Evolutionary conservation across 805 yeast genomes (phyloP).

Genomic region (Kodamaea nitidulidarum): DNA sequence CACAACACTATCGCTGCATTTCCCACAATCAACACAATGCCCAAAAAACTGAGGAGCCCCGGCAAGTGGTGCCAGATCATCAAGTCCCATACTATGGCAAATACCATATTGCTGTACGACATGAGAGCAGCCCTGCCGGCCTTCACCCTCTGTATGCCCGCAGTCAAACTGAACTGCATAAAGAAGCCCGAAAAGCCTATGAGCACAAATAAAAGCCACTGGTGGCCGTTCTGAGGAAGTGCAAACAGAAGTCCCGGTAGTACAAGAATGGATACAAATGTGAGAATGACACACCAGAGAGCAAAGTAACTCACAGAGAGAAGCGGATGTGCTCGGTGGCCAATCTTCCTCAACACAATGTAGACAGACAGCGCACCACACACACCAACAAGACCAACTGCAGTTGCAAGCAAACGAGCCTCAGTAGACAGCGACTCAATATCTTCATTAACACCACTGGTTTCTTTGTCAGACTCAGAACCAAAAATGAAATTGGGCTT

Average conservation of each 20-base stretch:
- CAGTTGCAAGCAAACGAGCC: conserved; percentile 58
- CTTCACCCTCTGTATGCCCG: conserved; percentile 76
- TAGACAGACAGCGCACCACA: conserved; percentile 67
- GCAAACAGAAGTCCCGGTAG: conserved; percentile 59
- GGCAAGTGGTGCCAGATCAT: conserved; percentile 73
- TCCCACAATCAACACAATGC: conserved; percentile 63
- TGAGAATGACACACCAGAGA: conserved; percentile 50
- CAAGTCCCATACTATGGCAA: conserved; percentile 74
- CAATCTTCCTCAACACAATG: conserved; percentile 69
- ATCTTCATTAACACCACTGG: conserved; percentile 27
- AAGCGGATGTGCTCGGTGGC: conserved; percentile 74
- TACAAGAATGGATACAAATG: conserved; percentile 48
- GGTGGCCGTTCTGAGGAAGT: conserved; percentile 55
- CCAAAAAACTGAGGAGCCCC: conserved; percentile 60
- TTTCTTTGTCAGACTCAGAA: conserved; percentile 24
- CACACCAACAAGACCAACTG: conserved; percentile 63
- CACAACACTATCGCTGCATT: conserved; percentile 60
- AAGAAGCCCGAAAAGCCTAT: conserved; percentile 78
- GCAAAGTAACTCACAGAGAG: conserved; percentile 78
- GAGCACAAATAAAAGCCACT: conserved; percentile 59
- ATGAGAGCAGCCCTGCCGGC: conserved; percentile 76
- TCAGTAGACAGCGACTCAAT: conserved; percentile 51
- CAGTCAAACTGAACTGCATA: conserved; percentile 74
- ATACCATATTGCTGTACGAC: conserved; percentile 72
- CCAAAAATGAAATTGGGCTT: conserved; percentile 75